Evolutionary conservation across 495 filamentous ascomycete genomes (phyloP).

Genomic region (Podospora anserina): DNA sequence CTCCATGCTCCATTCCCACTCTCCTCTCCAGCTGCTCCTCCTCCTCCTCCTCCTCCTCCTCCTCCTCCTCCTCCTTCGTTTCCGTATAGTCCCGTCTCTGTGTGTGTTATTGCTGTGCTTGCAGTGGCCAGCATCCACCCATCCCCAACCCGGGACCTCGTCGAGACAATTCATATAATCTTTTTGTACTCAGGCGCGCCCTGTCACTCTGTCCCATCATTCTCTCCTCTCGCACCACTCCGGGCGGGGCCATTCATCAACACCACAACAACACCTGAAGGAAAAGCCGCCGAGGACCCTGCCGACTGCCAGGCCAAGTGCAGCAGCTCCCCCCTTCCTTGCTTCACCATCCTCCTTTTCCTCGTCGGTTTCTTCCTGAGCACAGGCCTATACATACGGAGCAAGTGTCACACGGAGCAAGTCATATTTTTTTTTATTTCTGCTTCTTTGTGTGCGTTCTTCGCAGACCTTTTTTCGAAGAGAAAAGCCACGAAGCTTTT

Average conservation of each 20-base stretch:
- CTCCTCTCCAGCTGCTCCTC: not conserved
- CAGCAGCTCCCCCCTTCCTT: no score
- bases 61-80: not conserved
- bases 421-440: no score
- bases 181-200: not conserved
- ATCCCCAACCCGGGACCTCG: not conserved
- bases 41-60: not conserved
- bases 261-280: not conserved
- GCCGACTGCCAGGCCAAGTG: not conserved
- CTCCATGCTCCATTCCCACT: conserved; percentile 1
- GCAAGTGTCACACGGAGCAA: no score
- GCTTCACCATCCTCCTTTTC: not conserved
- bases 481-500: not conserved
- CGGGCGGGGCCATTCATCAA: not conserved
- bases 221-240: conserved; percentile 2
- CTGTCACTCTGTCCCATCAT: not conserved
- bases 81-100: not conserved
- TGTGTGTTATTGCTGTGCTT: not conserved
- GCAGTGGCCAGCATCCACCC: not conserved
- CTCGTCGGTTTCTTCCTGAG: not conserved
- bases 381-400: not conserved
- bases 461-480: not conserved
- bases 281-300: not conserved
- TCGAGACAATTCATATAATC: not conserved
- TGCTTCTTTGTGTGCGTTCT: no score